Percentiles rank a stretch among this genome's conserved stretches.
These are phyloP conservation scores for Amanita molliuscula DNA, from an alignment of 768 basidiomycete species.

Conservation along the genomic window DNA sequence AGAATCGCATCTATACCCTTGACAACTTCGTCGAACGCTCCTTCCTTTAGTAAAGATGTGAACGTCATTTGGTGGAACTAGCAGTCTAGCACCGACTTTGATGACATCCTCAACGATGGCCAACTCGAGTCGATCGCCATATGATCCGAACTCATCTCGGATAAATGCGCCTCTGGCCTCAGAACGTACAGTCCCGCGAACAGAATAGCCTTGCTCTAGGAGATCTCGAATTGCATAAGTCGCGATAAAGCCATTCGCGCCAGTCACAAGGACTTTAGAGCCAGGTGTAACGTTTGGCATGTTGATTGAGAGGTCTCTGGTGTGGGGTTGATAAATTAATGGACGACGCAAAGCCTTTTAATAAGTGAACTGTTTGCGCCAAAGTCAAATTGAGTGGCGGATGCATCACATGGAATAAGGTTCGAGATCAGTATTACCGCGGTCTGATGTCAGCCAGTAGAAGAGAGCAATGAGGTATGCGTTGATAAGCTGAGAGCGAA, in stretches of 20 bases:
- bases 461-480: too few species aligned
- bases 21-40: constrained; percentile 73
- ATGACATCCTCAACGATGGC: constrained; percentile 62
- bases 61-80: neutral
- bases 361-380: too few species aligned
- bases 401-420: too few species aligned
- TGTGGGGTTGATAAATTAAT: too few species aligned
- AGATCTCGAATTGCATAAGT: constrained; percentile 44
- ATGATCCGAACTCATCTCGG: constrained; percentile 37
- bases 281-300: constrained; percentile 22
- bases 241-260: constrained; percentile 52
- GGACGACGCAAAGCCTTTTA: too few species aligned
- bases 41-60: constrained; percentile 26
- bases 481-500: too few species aligned
- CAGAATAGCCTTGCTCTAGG: constrained; percentile 50
- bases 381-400: too few species aligned
- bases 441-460: too few species aligned
- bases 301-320: neutral
- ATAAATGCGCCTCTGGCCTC: constrained; percentile 47
- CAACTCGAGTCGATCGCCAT: constrained; percentile 50
- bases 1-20: constrained; percentile 64
- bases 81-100: constrained; percentile 15
- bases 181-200: constrained; percentile 61
- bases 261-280: constrained; percentile 38
- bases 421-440: too few species aligned